Evolutionary conservation across 2,329 filamentous ascomycete species (phyloP).

Genomic region (Fusarium phyllophilum): DNA sequence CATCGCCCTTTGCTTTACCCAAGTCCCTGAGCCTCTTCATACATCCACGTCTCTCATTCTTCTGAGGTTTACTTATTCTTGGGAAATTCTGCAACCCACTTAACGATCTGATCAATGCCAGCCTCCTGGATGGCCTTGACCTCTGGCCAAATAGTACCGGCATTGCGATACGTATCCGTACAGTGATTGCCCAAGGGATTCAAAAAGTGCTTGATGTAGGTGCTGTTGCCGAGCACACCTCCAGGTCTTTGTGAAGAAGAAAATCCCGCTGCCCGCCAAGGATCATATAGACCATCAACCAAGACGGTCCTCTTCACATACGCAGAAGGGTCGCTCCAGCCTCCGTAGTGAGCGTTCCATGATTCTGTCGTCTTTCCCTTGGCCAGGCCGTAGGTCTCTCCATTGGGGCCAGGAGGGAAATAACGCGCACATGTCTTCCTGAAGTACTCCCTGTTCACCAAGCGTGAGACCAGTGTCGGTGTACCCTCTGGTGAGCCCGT

Average conservation of each 20-base stretch:
- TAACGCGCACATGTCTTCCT: background rate
- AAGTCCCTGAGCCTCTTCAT: background rate
- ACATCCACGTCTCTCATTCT: background rate
- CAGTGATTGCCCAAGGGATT: background rate
- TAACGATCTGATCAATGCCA: background rate
- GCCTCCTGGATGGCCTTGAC: conserved; percentile 7
- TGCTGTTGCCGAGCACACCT: conserved; percentile 1
- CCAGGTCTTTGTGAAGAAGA: conserved; percentile 1
- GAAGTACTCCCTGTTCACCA: conserved; percentile 3
- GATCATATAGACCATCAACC: background rate
- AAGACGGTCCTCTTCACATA: conserved; percentile 1
- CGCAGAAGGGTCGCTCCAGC: background rate
- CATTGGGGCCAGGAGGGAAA: background rate
- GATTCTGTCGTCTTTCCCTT: background rate
- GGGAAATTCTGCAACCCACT: background rate
- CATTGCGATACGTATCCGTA: background rate
- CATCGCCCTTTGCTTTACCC: background rate
- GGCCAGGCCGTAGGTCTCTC: background rate
- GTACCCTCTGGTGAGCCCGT: background rate
- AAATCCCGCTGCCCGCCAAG: background rate
- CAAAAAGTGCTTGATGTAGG: background rate
- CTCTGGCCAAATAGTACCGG: conserved; percentile 1
- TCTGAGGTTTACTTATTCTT: background rate
- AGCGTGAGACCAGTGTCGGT: background rate
- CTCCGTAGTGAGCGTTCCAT: background rate